phyloP scores from a whole-genome alignment of 257 asterid genomes.

The Jacaranda copaia region DNA sequence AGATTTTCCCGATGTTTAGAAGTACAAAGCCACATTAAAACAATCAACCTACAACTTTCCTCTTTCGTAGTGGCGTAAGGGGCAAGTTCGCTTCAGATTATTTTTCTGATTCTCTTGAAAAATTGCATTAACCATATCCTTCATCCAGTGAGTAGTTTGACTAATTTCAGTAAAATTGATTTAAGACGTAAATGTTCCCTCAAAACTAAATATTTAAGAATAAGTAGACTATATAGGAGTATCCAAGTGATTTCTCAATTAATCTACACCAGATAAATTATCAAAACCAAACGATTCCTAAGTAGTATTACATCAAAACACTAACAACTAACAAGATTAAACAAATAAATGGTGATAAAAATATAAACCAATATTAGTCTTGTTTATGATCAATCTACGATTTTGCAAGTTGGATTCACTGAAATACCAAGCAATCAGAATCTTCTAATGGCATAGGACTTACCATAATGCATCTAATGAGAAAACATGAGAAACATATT shows the following conservation, averaged over 20 bases:
- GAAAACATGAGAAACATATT: slow-evolving; percentile 90
- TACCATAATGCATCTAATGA: slow-evolving; percentile 92
- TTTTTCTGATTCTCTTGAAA: neutral
- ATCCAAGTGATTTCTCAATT: neutral
- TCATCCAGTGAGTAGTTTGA: neutral
- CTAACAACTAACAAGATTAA: slow-evolving; percentile 12
- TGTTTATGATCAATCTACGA: slow-evolving; percentile 9
- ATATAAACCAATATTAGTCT: slow-evolving; percentile 6
- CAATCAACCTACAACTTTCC: neutral
- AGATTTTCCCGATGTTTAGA: no score
- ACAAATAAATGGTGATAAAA: neutral
- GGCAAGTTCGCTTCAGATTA: neutral
- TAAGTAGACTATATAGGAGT: neutral
- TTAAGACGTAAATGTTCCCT: neutral
- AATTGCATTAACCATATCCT: neutral
- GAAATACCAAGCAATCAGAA: slow-evolving; percentile 27
- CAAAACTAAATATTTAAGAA: neutral
- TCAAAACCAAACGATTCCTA: neutral
- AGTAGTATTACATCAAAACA: neutral
- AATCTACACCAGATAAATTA: neutral
- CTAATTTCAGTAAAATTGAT: neutral
- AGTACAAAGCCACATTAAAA: neutral
- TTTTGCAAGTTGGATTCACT: slow-evolving; percentile 22
- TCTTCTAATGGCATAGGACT: slow-evolving; percentile 40
- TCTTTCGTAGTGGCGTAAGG: neutral